Percentiles rank a stretch among this genome's conserved stretches.
Evolutionary conservation across 768 basidiomycete genomes (phyloP).

Genomic region (Pleurotus citrinopileatus): DNA sequence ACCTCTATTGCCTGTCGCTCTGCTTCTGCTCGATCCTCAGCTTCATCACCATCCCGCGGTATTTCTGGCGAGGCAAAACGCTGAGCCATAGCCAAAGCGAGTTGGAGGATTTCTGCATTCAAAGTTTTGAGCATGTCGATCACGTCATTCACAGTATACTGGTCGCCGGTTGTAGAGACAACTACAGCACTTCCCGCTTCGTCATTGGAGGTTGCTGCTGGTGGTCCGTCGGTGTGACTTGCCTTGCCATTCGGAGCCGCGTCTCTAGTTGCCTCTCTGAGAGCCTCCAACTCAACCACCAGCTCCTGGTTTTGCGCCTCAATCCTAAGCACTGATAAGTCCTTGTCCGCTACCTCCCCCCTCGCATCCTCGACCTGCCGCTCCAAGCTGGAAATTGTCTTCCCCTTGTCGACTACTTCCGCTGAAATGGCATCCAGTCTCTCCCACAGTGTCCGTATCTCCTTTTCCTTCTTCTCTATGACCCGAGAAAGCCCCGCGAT

Average conservation of each 20-base stretch:
- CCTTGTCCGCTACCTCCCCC: constrained; percentile 3
- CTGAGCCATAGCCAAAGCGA: constrained; percentile 48
- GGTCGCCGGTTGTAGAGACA: not conserved
- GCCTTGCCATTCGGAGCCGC: constrained; percentile 1
- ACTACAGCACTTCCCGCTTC: not conserved
- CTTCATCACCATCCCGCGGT: constrained; percentile 8
- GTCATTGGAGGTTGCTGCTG: not conserved
- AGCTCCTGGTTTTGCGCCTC: constrained; percentile 1
- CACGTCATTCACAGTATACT: constrained; percentile 33
- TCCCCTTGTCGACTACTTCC: constrained; percentile 3
- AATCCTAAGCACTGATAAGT: not conserved
- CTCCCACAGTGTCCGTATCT: constrained; percentile 1
- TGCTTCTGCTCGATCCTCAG: constrained; percentile 21
- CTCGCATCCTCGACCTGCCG: constrained; percentile 1
- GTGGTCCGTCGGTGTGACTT: not conserved
- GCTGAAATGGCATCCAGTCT: not conserved
- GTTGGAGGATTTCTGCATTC: constrained; percentile 51
- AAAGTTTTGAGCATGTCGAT: constrained; percentile 41
- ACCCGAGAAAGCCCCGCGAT: constrained; percentile 4
- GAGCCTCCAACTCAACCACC: not conserved
- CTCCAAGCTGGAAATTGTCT: constrained; percentile 1
- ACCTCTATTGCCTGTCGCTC: constrained; percentile 26
- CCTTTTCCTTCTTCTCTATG: constrained; percentile 8
- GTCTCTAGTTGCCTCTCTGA: not conserved
- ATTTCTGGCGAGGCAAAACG: constrained; percentile 25